Percentiles rank a stretch among this genome's conserved stretches.
These are phyloP conservation scores for Cordyceps militaris DNA, from an alignment of 2,329 filamentous ascomycete species.

Conservation along the genomic window DNA sequence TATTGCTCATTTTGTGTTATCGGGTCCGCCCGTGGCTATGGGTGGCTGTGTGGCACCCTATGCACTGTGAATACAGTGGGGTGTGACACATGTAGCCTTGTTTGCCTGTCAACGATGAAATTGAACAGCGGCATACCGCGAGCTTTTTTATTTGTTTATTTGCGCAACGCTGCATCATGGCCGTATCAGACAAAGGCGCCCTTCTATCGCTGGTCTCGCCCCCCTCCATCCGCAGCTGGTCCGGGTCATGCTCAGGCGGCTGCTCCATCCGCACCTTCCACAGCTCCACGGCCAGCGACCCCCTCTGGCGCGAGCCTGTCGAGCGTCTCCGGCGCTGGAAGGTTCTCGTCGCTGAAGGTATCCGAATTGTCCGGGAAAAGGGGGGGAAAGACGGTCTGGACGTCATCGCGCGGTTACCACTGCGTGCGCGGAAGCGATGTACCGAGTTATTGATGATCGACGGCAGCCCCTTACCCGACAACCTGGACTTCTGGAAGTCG, in stretches of 20 bases:
- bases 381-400: background rate
- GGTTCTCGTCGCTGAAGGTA: accelerated
- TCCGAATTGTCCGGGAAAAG: background rate
- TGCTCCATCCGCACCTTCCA: background rate
- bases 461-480: background rate
- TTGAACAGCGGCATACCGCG: no score
- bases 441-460: background rate
- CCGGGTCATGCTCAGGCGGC: accelerated
- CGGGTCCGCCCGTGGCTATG: no score
- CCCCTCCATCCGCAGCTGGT: background rate
- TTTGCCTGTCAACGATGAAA: no score
- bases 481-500: background rate
- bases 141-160: background rate
- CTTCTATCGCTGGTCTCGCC: background rate
- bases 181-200: background rate
- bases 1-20: no score
- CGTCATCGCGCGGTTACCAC: background rate
- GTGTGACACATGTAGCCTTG: no score
- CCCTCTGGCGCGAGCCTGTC: background rate
- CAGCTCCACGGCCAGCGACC: background rate
- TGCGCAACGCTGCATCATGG: background rate
- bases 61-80: no score
- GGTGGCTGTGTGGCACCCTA: no score
- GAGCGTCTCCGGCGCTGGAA: background rate
- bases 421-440: background rate